A percentile compares a stretch with the other conserved stretches of the same genome.
These are phyloP conservation scores for Zelonia costaricensis DNA, from an alignment of 208 protist genomes.

Conservation along the genomic window DNA sequence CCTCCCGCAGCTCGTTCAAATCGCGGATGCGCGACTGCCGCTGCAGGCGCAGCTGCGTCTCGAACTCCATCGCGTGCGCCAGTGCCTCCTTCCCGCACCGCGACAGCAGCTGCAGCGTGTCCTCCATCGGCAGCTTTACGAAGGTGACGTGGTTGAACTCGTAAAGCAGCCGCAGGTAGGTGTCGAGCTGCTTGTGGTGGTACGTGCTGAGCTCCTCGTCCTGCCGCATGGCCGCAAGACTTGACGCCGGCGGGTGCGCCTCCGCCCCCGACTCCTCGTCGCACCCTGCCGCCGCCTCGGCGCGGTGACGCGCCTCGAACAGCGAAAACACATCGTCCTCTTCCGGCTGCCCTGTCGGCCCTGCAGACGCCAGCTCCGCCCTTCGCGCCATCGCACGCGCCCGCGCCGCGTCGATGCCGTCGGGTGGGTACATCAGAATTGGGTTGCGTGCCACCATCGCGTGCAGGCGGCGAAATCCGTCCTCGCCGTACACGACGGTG, in stretches of 20 bases:
- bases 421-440: conserved; percentile 82
- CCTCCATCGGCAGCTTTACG: conserved; percentile 79
- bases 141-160: conserved; percentile 90
- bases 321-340: conserved; percentile 25
- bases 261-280: background rate
- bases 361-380: conserved; percentile 9
- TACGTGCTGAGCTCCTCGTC: conserved; percentile 42
- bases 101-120: conserved; percentile 76
- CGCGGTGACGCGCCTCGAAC: conserved; percentile 30
- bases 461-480: conserved; percentile 73
- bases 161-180: conserved; percentile 74
- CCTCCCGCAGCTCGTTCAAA: conserved; percentile 36
- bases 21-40: conserved; percentile 50
- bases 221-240: background rate
- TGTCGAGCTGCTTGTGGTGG: conserved; percentile 82
- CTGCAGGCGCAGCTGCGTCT: conserved; percentile 59
- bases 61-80: conserved; percentile 76
- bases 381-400: conserved; percentile 12
- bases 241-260: background rate
- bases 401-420: conserved; percentile 57
- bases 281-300: background rate
- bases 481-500: conserved; percentile 69
- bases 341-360: background rate
- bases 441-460: conserved; percentile 76
- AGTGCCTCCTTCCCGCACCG: conserved; percentile 74